Evolutionary conservation across 371 early-diverging fungal genomes (phyloP), one percentile per base, ranked within the genome.

Genomic region (Circinella minor): DNA sequence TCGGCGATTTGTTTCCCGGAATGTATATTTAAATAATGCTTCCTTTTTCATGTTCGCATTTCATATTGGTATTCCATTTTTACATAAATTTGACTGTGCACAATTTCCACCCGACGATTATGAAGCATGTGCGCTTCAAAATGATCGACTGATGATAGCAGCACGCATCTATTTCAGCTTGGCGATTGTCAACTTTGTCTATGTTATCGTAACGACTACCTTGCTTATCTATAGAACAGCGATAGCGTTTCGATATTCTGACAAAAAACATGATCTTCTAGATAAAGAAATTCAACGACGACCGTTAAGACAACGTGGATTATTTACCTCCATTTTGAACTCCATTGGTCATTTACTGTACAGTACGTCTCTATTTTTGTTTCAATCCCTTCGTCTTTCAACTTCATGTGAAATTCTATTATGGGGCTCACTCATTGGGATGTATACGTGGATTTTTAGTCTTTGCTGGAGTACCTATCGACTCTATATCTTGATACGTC

Each of bases 361-460:
- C 36, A 75, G 74, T 38, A 73, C 74, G 0, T 20, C 57, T 13
- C 20, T 79, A 14, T 49, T 75, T 20, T n/a, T 70, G 5, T 59
- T 66, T 17, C 76, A 77, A 61, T 18, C 69, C 9, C 65, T 75
- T 8, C 48, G 62, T 34, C n/a, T 18, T 0, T 36, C 11, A 1
- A 47, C 67, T 20, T 62, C 72, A 0, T 81, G 81, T 36, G 59
- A 77, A 17, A 9, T 77, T 4, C n/a, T 74, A 7, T 61, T 77
- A 0, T 81, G 77, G 75, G 77, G 77, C 4, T 48, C 67, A 0
- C 11, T 74, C 18, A 20, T 75, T 17, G 81, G 81, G 14, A 75
- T 71, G 27, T 76, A 75, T 38, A 77, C 75, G 0, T 81, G 77
- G 77, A 72, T 75, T 6, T 76, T 66, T 69, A 68, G 77, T 4